Evolutionary conservation across 768 basidiomycete genomes (phyloP), one percentile per base, ranked within the genome.

Genomic region (Cantharellus cinnabarinus): DNA sequence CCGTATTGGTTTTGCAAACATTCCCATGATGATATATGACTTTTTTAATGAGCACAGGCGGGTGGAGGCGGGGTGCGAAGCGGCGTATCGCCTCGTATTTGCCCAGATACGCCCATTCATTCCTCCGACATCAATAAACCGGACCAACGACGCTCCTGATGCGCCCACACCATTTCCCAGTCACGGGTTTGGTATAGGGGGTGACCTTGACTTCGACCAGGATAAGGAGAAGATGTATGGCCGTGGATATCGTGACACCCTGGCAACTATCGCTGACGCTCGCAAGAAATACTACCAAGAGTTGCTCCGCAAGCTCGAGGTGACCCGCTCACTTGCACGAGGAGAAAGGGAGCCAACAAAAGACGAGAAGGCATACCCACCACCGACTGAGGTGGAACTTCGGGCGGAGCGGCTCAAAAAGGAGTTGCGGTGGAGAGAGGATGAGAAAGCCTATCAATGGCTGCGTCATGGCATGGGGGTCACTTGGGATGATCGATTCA

Each of bases 31-130:
- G 89, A 77, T 94, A 53, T 83, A 81, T 79, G 86, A 81, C 63
- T 90, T 90, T 70, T 97, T 95, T 74, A 91, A 89, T 67, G 82
- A 86, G 67, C 81, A 90, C 4, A 72, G 79, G 53, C 81, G 85
- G 66, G 89, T 89, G n/a, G 77, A 71, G 3, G 70, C 77, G 7
- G 94, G 94, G 40, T 83, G 85, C 5, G 81, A 93, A 63, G 83
- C 83, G 5, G 91, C 83, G 0, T 85, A 87, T 67, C 72, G 74
- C 52, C 74, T 97, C 59, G 76, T 95, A 63, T 73, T 76, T 69
- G 73, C 72, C 3, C 65, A 74, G 52, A 80, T 78, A 2, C 79
- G 90, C 7, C 79, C 82, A 1, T 75, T 93, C 56, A 42, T 3
- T 58, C 61, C 76, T 3, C 71, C 66, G 2, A 59, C 65, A 2